phyloP scores from a whole-genome alignment of 2,329 filamentous ascomycete genomes.

The Alternaria angustiovoidea region DNA sequence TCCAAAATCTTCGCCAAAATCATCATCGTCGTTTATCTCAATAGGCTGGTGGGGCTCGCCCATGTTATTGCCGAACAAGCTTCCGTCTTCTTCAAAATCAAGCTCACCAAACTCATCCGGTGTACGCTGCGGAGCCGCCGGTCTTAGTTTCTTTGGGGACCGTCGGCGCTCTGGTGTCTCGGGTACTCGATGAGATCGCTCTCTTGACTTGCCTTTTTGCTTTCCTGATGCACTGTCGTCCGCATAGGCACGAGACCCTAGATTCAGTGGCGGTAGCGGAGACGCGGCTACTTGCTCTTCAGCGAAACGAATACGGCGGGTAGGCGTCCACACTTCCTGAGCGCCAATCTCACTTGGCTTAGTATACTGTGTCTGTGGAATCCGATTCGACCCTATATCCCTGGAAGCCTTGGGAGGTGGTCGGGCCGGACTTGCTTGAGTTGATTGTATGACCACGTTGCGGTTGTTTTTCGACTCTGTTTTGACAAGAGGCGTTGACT shows the following conservation, averaged over 20 bases:
- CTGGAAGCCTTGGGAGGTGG: constrained; percentile 17
- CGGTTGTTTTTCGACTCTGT: constrained; percentile 16
- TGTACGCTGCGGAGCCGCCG: constrained; percentile 8
- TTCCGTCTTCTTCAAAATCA: constrained; percentile 37
- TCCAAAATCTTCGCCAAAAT: constrained; percentile 40
- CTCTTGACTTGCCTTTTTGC: constrained; percentile 11
- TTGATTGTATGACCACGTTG: constrained; percentile 42
- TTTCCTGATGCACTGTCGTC: background rate
- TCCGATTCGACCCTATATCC: constrained; percentile 22
- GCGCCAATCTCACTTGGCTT: constrained; percentile 43
- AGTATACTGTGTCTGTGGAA: constrained; percentile 46
- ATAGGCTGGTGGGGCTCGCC: constrained; percentile 18
- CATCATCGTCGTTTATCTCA: constrained; percentile 20
- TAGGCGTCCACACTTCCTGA: constrained; percentile 39
- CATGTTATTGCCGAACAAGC: constrained; percentile 23
- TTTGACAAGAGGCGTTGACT: constrained; percentile 17
- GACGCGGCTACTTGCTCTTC: constrained; percentile 25
- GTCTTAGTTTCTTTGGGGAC: constrained; percentile 18
- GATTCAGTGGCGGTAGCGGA: constrained; percentile 20
- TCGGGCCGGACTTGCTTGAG: constrained; percentile 36
- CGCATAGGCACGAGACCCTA: constrained; percentile 4
- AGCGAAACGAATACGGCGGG: constrained; percentile 38
- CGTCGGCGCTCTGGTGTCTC: constrained; percentile 35
- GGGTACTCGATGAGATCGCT: constrained; percentile 28
- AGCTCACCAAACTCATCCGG: constrained; percentile 35